Base-by-base conservation (phyloP, 2,329 filamentous ascomycete genomes). In the Dryadomyces quercivorus region DNA sequence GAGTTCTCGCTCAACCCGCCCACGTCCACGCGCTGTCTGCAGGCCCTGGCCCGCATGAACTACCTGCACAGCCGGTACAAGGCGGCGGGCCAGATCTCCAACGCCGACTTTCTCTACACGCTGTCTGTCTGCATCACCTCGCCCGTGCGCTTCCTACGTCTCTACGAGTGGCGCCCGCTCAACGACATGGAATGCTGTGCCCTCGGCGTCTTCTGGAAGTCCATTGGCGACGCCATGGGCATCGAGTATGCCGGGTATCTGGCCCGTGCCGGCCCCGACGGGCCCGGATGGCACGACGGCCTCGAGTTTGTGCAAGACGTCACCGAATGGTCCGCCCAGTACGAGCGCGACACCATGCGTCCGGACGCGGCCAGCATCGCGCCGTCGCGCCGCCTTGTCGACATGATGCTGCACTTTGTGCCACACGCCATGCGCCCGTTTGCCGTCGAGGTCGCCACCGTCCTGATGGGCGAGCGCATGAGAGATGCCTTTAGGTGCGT, bases 121-220 rank as follows among this genome's bases (percentile, higher is more conserved):
- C 63, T 71, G 4, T 70, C 70, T 47, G 72, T 88, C 0, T 88
- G 88, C 63, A 75, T 85, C 18, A 70, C 76, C 1, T 82, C 89
- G 63, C 84, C 86, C 0, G 66, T 78, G 34, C 71, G 75, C 15
- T 89, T 85, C 72, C 75, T 86, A 36, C 65, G 73, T 5, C 69
- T 69, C 6, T 86, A 81, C 61, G 88, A 92, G 64, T 92, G 86
- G 86, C 77, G 87, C 2, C 43, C 69, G 5, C 65, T 88, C 21
- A 84, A 76, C 16, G 78, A 84, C 0, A 72, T 90, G 67, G 87
- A 91, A 66, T 65, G 72, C 10, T 86, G 83, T 58, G 85, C 84
- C 0, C 67, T 84, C 34, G 82, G 78, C 16, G 81, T 79, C 0
- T 81, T 86, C 62, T 90, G 85, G 85, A 86, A 86, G 66, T 74